Evolutionary conservation across 805 yeast genomes (phyloP).

Genomic region (Pichia nakasei): DNA sequence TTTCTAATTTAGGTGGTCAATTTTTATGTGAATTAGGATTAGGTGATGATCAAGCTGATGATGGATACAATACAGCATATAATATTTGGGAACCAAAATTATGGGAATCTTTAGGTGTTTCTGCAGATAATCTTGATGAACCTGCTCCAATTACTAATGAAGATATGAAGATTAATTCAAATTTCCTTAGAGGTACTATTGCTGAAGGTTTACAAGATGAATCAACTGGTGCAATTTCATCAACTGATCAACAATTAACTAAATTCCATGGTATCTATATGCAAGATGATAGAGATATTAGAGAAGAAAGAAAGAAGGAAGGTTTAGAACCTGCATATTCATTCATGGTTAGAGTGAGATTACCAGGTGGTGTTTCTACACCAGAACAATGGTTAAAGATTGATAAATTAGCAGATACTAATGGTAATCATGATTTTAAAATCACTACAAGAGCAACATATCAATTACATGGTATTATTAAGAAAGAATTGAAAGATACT

Average conservation of each 20-base stretch:
- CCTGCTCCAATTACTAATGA: slow-evolving; percentile 88
- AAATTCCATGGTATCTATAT: slow-evolving; percentile 97
- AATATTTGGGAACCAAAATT: slow-evolving; percentile 74
- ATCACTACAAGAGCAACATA: slow-evolving; percentile 94
- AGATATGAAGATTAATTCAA: slow-evolving; percentile 83
- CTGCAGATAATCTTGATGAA: slow-evolving; percentile 82
- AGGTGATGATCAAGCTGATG: slow-evolving; percentile 97
- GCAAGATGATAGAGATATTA: slow-evolving; percentile 96
- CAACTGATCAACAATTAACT: slow-evolving; percentile 87
- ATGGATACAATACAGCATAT: slow-evolving; percentile 90
- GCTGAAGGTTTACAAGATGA: slow-evolving; percentile 75
- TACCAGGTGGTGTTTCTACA: slow-evolving; percentile 87
- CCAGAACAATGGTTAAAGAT: slow-evolving; percentile 85
- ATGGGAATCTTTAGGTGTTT: slow-evolving; percentile 88
- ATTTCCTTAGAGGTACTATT: slow-evolving; percentile 88
- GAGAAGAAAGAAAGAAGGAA: slow-evolving; percentile 86
- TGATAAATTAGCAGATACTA: slow-evolving; percentile 68
- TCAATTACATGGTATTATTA: slow-evolving; percentile 92
- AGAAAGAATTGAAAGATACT: slow-evolving; percentile 80
- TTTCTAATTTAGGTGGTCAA: slow-evolving; percentile 64
- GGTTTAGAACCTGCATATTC: slow-evolving; percentile 93
- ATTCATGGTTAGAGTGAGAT: slow-evolving; percentile 94
- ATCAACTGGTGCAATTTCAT: slow-evolving; percentile 84
- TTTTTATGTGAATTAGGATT: slow-evolving; percentile 68
- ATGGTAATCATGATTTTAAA: slow-evolving; percentile 91